Evolutionary conservation across 2,329 filamentous ascomycete genomes (phyloP), one percentile per base, ranked within the genome.

Genomic region (Balansia obtecta): DNA sequence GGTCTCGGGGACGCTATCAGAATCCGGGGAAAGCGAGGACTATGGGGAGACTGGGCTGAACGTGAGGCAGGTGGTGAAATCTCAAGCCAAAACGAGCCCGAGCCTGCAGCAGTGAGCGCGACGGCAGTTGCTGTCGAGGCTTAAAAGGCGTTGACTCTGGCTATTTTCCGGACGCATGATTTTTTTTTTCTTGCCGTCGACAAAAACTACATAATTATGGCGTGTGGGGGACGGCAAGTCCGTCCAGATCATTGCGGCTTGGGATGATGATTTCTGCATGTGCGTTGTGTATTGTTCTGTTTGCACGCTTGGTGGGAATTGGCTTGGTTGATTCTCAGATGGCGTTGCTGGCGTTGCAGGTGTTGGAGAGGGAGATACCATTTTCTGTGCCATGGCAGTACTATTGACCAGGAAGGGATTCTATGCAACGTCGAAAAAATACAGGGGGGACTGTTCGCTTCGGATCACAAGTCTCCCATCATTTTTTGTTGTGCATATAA

Each of bases 21-120:
- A 52, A 86, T 98, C 52, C 77, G 88, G 57, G 89, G 86, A 52
- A 98, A 98, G 78, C 80, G 88, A 59, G 91, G 88, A n/a, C 82
- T 98, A 2, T 98, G 93, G 91, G 93, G 91, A 48, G 82, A 85
- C 38, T 98, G 93, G 93, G 93, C 93, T 0, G 93, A 97, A 73
- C 73, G 76, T 38, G 80, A 83, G 63, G 79, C 79, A 43, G 79
- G 79, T 52, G 80, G 79, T 46, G 79, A 82, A 63, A 79, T 80
- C 50, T 77, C 74, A 12, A 66, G 70, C 52, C 69, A 77, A 45
- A 67, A 74, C 53, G 68, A 73, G 57, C 66, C 69, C 8, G 68
- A 72, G 56, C 54, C 57, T 20, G 61, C 63, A 20, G 63, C 63
- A 15, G 54, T 60, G 43, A 60, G 57, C 46, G 57, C 58, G 32